A percentile compares a stretch with the other conserved stretches of the same genome.
These are phyloP conservation scores for Jacaranda mimosifolia DNA, from an alignment of 257 asterid species.

Conservation along the genomic window DNA sequence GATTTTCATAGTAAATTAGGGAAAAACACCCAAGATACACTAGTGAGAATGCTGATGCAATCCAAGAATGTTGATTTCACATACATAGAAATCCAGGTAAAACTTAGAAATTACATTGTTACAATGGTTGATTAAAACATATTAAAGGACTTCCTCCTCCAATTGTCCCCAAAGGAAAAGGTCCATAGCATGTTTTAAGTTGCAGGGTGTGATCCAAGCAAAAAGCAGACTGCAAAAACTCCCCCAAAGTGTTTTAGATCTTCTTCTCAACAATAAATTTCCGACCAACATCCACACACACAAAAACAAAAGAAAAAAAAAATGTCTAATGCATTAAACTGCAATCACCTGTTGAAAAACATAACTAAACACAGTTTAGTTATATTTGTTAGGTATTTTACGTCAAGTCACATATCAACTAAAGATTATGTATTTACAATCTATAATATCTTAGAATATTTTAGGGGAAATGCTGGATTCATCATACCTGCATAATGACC, in stretches of 20 bases:
- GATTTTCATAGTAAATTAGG: not conserved
- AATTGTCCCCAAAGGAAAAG: too few species aligned
- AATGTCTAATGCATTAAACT: not conserved
- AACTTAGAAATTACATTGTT: not conserved
- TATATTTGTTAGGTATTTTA: constrained; percentile 1
- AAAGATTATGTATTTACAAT: constrained; percentile 14
- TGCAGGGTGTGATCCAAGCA: not conserved
- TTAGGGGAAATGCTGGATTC: not conserved
- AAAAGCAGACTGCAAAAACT: not conserved
- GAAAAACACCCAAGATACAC: too few species aligned
- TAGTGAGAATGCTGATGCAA: too few species aligned
- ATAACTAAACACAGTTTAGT: constrained; percentile 19
- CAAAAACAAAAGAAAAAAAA: not conserved
- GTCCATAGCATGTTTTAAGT: too few species aligned
- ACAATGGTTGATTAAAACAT: not conserved
- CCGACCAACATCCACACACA: not conserved
- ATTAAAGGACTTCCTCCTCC: too few species aligned
- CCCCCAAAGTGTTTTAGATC: not conserved
- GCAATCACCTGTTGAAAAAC: not conserved
- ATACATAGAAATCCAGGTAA: not conserved
- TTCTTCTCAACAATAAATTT: not conserved
- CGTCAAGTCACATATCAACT: not conserved
- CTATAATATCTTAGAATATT: constrained; percentile 12
- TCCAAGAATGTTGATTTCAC: not conserved
- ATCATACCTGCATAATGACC: constrained; percentile 95